phyloP scores from a whole-genome alignment of 805 yeast genomes.

The Pichia eremophila region DNA sequence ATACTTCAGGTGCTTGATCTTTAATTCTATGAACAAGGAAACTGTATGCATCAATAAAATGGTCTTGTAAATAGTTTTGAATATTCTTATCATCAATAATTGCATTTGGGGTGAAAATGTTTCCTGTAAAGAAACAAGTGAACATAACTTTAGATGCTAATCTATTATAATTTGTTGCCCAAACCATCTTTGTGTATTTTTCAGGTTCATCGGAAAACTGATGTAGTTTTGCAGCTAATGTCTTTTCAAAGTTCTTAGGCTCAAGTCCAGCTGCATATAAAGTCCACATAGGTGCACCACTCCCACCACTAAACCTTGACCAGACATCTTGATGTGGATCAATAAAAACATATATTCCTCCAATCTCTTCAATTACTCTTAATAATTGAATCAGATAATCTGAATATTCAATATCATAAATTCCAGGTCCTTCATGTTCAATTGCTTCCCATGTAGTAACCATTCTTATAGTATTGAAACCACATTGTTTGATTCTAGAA shows the following conservation, averaged over 20 bases:
- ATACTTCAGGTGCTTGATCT: slow-evolving; percentile 33
- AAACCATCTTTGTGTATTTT: slow-evolving; percentile 71
- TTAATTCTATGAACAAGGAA: slow-evolving; percentile 35
- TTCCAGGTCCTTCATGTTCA: slow-evolving; percentile 81
- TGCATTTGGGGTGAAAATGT: slow-evolving; percentile 66
- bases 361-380: slow-evolving; percentile 45
- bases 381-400: slow-evolving; percentile 59
- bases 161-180: slow-evolving; percentile 82
- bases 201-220: slow-evolving; percentile 38
- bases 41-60: slow-evolving; percentile 46
- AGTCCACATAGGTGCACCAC: slow-evolving; percentile 95
- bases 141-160: slow-evolving; percentile 76
- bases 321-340: slow-evolving; percentile 95
- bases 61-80: slow-evolving; percentile 66
- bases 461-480: slow-evolving; percentile 71
- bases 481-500: slow-evolving; percentile 63
- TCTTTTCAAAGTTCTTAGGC: slow-evolving; percentile 57
- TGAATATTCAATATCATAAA: slow-evolving; percentile 68
- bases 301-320: slow-evolving; percentile 83
- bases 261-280: slow-evolving; percentile 80
- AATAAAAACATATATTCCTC: slow-evolving; percentile 69
- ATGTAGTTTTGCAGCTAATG: slow-evolving; percentile 78
- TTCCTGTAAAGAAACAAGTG: slow-evolving; percentile 77
- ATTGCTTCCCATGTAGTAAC: slow-evolving; percentile 87
- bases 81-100: slow-evolving; percentile 63